Evolutionary conservation across 148 eudicot species (phyloP).

Genomic region (Nyssa sinensis): DNA sequence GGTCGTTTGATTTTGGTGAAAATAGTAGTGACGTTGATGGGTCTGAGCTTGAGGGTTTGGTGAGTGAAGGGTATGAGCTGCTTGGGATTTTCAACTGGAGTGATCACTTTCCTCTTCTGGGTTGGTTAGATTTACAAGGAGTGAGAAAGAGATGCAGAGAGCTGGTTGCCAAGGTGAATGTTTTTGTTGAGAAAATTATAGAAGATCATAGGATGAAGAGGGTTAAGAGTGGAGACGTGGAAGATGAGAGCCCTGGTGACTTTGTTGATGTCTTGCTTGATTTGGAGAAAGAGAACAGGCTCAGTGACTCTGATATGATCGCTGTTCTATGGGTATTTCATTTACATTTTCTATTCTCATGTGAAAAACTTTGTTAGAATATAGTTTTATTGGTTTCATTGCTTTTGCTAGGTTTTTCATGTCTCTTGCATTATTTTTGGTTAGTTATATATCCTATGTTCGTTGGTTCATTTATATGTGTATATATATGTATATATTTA

Average conservation of each 20-base stretch:
- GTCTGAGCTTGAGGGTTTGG: constrained; percentile 48
- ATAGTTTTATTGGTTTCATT: background rate
- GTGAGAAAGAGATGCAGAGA: constrained; percentile 67
- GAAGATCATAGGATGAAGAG: constrained; percentile 52
- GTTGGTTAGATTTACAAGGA: constrained; percentile 77
- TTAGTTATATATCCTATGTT: too few relatives aligned
- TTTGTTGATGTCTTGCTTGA: constrained; percentile 90
- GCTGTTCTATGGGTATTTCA: constrained; percentile 88
- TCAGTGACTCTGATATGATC: constrained; percentile 71
- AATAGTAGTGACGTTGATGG: constrained; percentile 15
- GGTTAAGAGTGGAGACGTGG: background rate
- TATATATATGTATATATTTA: too few relatives aligned
- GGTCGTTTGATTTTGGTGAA: constrained; percentile 34
- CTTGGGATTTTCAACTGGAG: constrained; percentile 84
- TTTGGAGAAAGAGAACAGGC: constrained; percentile 60
- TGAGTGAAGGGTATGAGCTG: constrained; percentile 80
- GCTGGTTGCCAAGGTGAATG: constrained; percentile 55
- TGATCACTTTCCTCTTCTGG: constrained; percentile 78
- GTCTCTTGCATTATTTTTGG: too few relatives aligned
- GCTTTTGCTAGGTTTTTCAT: background rate
- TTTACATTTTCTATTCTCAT: background rate
- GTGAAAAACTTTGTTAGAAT: background rate
- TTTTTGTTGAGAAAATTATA: constrained; percentile 62
- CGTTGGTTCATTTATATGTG: too few relatives aligned
- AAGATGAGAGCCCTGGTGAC: constrained; percentile 46